Evolutionary conservation across 1,139 yeast species (phyloP).

Genomic region (Hemisphaericaspora lyxosophila): DNA sequence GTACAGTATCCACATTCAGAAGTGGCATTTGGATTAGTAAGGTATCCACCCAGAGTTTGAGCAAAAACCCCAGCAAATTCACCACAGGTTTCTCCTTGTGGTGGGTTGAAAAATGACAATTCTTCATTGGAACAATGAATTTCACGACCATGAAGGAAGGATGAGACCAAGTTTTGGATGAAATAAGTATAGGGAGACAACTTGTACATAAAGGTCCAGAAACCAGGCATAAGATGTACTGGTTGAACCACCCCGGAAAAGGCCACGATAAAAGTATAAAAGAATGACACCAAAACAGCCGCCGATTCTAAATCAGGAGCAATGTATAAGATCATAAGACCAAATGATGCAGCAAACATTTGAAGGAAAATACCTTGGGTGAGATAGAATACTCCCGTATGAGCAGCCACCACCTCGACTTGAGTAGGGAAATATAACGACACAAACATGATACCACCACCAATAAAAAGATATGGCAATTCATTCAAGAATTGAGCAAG

Average conservation of each 20-base stretch:
- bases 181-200: slow-evolving; percentile 70
- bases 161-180: slow-evolving; percentile 56
- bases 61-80: slow-evolving; percentile 39
- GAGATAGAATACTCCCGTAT: slow-evolving; percentile 55
- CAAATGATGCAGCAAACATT: slow-evolving; percentile 52
- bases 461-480: slow-evolving; percentile 54
- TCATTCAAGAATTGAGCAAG: slow-evolving; percentile 53
- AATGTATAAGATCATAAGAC: slow-evolving; percentile 52
- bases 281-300: slow-evolving; percentile 52
- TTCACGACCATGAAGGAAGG: slow-evolving; percentile 53
- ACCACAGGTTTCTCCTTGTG: slow-evolving; percentile 59
- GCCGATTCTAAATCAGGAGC: slow-evolving; percentile 67
- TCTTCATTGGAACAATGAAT: slow-evolving; percentile 57
- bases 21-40: slow-evolving; percentile 53
- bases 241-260: slow-evolving; percentile 71
- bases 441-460: slow-evolving; percentile 52
- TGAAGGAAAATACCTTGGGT: slow-evolving; percentile 57
- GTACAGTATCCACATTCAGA: slow-evolving; percentile 59
- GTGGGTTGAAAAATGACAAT: slow-evolving; percentile 53
- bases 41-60: slow-evolving; percentile 45
- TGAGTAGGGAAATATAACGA: slow-evolving; percentile 60
- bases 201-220: slow-evolving; percentile 66
- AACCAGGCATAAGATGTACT: slow-evolving; percentile 56
- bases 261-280: slow-evolving; percentile 52
- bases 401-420: slow-evolving; percentile 42